phyloP scores from a whole-genome alignment of 1,284 basidiomycete species.

The Ustilago shanxiensis region DNA sequence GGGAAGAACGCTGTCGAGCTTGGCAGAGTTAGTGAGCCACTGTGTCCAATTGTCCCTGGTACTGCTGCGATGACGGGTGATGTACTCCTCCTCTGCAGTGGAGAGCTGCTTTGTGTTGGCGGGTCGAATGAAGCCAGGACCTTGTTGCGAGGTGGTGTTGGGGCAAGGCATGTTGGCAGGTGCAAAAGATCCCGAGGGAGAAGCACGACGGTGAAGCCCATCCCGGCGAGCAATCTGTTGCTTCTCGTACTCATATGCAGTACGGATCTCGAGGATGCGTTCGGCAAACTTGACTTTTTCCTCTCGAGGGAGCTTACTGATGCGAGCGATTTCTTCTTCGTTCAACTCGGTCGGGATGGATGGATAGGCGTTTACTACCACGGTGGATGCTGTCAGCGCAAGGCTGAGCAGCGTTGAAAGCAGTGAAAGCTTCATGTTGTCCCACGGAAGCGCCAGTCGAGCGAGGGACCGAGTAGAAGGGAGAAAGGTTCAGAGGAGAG shows the following conservation, averaged over 20 bases:
- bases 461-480: neutral
- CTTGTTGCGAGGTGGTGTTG: conserved; percentile 34
- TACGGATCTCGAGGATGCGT: conserved; percentile 36
- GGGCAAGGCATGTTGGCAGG: conserved; percentile 63
- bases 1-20: conserved; percentile 42
- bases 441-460: neutral
- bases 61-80: conserved; percentile 39
- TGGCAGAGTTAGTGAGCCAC: conserved; percentile 55
- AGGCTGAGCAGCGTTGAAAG: conserved; percentile 25
- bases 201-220: conserved; percentile 30
- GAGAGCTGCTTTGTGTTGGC: conserved; percentile 50
- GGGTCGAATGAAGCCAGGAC: conserved; percentile 58
- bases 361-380: conserved; percentile 18
- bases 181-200: conserved; percentile 54
- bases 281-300: conserved; percentile 35
- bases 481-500: neutral
- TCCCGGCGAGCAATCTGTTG: conserved; percentile 13
- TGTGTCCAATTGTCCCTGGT: conserved; percentile 44
- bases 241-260: conserved; percentile 35
- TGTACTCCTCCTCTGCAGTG: conserved; percentile 53
- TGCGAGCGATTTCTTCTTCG: conserved; percentile 29
- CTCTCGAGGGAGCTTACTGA: conserved; percentile 23
- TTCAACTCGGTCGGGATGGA: conserved; percentile 32
- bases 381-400: conserved; percentile 3
- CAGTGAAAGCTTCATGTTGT: conserved; percentile 29